Evolutionary conservation across 306 rosid species (phyloP), one percentile per base, ranked within the genome.

Genomic region (Rosa persica): DNA sequence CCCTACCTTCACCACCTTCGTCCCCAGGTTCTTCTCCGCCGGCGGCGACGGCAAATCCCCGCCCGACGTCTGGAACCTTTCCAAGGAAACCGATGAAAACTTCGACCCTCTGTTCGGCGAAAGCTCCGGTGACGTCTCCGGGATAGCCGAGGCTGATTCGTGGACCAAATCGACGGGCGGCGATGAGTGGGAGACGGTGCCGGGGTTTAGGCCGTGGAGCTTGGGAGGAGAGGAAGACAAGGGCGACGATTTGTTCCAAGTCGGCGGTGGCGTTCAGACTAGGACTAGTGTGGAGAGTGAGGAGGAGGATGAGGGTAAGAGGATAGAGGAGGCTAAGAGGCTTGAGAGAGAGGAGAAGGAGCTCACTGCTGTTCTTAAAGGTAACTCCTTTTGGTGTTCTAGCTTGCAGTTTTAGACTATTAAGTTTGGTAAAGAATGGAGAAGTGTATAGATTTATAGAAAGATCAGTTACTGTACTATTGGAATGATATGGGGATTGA

Each of bases 281-380:
- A 30, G 36, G 36, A 30, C 36, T 30, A 30, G 36, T 30, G 36
- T 30, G 36, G 36, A 30, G 36, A 30, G 36, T 30, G 36, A 30
- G 58, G 73, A 22, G 36, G 74, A 23, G 13, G 86, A 73, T 74
- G 90, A 87, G 68, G 78, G 64, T 40, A 70, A 68, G 82, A 84
- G 73, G 84, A 36, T 15, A 19, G 70, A 76, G 77, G 89, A 88
- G 71, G 77, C 73, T 39, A 70, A 64, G 81, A 83, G 73, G 85
- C 89, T 90, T 44, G 77, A 88, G 89, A 83, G 44, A 73, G 93
- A 91, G 82, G 90, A 91, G 86, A 78, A 86, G 64, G 92, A 78
- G 67, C 97, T 95, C 62, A 86, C 81, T 86, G 81, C 81, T 12
- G 17, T 92, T 11, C 79, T 92, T 61, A 87, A 91, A 85, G 98